Conservation (phyloP, 1,284 basidiomycete species). For the Cutaneotrichosporon dermatis region DNA sequence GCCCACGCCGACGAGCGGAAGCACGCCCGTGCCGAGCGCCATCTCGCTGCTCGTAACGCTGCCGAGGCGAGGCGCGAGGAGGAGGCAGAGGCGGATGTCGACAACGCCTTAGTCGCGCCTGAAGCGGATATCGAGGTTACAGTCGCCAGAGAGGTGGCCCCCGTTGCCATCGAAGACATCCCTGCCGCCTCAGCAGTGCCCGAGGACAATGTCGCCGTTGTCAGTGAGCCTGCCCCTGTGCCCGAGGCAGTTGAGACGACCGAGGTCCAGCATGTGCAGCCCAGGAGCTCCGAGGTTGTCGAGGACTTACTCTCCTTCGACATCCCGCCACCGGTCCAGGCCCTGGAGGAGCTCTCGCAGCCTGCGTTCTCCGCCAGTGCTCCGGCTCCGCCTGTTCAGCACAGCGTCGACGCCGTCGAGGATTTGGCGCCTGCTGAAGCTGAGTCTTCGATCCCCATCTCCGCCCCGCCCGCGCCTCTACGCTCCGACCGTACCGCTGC, state of each 20-base stretch:
- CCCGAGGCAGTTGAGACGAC: too few relatives aligned
- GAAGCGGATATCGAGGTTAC: not conserved
- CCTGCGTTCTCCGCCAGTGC: not conserved
- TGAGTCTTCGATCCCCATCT: too few relatives aligned
- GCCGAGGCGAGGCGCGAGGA: not conserved
- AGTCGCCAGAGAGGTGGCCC: too few relatives aligned
- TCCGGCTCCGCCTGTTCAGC: too few relatives aligned
- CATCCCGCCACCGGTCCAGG: not conserved
- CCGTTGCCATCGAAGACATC: too few relatives aligned
- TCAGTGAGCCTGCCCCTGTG: too few relatives aligned
- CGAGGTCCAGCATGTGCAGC: not conserved
- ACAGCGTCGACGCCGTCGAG: too few relatives aligned
- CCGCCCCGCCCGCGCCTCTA: too few relatives aligned
- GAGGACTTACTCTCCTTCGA: not conserved
- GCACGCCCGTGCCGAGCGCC: not conserved
- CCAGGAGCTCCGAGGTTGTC: not conserved
- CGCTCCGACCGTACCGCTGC: too few relatives aligned
- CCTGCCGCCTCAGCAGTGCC: too few relatives aligned
- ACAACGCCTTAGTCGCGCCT: not conserved
- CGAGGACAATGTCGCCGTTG: too few relatives aligned
- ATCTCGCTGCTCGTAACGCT: not conserved
- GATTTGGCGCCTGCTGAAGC: too few relatives aligned
- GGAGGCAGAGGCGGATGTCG: constrained; percentile 1
- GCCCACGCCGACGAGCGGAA: not conserved
- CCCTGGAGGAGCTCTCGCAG: not conserved